Conservation (phyloP, 768 basidiomycete species). For the Podaxis pistillaris region DNA sequence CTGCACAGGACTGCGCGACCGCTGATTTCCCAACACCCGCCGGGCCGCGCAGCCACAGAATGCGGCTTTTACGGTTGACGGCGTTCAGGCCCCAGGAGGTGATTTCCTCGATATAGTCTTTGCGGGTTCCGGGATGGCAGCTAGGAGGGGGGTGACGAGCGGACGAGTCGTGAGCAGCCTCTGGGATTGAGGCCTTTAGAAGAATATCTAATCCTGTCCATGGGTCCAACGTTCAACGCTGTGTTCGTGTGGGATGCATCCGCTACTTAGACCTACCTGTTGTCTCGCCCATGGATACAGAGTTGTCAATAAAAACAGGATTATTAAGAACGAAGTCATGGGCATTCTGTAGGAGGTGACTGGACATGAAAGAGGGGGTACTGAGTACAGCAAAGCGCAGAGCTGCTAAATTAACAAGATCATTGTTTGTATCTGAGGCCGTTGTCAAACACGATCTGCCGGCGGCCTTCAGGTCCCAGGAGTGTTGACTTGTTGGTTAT, state of each 20-base stretch:
- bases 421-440: neutral
- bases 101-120: neutral
- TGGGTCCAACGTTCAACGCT: too few species aligned
- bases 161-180: neutral
- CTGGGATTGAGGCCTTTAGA: neutral
- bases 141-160: neutral
- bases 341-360: neutral
- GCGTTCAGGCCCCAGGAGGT: neutral
- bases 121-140: neutral
- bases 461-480: neutral
- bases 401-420: neutral
- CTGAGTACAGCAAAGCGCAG: too few species aligned
- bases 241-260: neutral
- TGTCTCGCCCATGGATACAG: neutral
- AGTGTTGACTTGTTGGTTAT: neutral
- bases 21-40: neutral
- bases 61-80: neutral
- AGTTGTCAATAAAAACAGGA: neutral
- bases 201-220: neutral
- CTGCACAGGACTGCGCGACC: neutral
- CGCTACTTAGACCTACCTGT: neutral
- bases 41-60: neutral
- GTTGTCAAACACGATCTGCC: neutral
- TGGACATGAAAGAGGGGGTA: neutral
- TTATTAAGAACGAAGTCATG: neutral